Conservation (phyloP, 768 basidiomycete genomes). For the Pilatotrama ljubarskyi region DNA sequence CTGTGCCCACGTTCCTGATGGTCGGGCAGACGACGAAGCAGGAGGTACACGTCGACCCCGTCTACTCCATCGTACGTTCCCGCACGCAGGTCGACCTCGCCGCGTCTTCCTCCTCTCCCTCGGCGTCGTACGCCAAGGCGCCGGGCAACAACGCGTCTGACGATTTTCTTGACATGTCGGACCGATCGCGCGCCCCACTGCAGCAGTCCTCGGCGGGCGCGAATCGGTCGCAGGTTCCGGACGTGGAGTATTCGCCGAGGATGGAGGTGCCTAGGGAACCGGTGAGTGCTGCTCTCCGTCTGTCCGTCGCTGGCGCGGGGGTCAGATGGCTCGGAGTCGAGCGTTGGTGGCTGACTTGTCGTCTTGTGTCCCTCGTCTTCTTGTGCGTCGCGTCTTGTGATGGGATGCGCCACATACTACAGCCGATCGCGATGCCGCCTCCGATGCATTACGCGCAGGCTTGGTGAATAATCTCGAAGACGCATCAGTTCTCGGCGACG, state of each 20-base stretch:
- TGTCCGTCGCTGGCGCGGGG: not conserved
- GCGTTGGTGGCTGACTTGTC: not conserved
- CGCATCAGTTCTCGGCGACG: not conserved
- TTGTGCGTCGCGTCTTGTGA: no score
- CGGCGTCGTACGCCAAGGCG: no score
- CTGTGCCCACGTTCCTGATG: constrained; percentile 31
- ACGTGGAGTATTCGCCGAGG: constrained; percentile 6
- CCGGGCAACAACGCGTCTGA: not conserved
- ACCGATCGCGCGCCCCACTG: not conserved
- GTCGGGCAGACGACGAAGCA: constrained; percentile 29
- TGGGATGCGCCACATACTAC: not conserved
- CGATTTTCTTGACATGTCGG: not conserved
- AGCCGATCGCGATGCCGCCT: constrained; percentile 6
- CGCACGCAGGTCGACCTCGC: no score
- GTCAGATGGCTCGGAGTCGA: not conserved
- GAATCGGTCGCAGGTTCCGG: not conserved
- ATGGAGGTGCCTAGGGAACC: constrained; percentile 15
- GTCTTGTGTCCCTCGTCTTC: no score
- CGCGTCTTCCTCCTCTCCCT: not conserved
- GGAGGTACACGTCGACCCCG: constrained; percentile 11
- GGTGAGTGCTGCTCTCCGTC: not conserved
- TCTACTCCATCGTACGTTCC: constrained; percentile 16
- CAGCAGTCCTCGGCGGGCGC: not conserved
- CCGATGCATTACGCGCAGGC: constrained; percentile 10
- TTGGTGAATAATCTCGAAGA: not conserved